These are phyloP conservation scores for Dendrobium nobile DNA, from an alignment of 106 monocot species.

Conservation along the genomic window DNA sequence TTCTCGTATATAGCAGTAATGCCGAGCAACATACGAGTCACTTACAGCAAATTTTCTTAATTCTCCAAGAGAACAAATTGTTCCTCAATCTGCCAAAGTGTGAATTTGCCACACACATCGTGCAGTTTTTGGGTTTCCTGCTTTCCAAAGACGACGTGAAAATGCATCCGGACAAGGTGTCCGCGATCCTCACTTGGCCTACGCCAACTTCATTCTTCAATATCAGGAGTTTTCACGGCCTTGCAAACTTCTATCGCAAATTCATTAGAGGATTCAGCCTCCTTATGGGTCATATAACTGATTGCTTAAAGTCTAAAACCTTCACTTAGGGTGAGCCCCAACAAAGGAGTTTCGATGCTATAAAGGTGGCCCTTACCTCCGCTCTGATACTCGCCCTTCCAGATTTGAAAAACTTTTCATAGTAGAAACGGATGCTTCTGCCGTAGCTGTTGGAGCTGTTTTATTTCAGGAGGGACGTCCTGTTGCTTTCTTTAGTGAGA, in stretches of 20 bases:
- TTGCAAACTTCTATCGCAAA: neutral
- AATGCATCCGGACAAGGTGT: neutral
- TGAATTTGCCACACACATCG: no score
- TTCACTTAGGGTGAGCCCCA: no score
- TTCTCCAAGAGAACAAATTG: neutral
- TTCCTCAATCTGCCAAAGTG: neutral
- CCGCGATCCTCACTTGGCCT: neutral
- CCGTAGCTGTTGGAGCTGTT: neutral
- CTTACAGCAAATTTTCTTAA: neutral
- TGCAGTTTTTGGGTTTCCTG: neutral
- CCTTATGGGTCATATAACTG: neutral
- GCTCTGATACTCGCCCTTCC: no score
- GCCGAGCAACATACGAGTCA: neutral
- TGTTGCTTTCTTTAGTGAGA: neutral
- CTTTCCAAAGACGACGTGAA: neutral
- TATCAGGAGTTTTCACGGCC: neutral
- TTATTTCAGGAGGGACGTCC: neutral
- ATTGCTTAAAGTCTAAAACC: no score
- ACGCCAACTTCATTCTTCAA: neutral
- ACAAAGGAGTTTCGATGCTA: no score
- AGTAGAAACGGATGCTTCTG: no score
- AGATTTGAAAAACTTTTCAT: no score
- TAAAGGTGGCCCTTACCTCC: no score
- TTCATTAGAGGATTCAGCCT: neutral
- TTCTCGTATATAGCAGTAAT: neutral